Base-by-base conservation (phyloP, 208 protist genomes). In the Polymyxa betae region DNA sequence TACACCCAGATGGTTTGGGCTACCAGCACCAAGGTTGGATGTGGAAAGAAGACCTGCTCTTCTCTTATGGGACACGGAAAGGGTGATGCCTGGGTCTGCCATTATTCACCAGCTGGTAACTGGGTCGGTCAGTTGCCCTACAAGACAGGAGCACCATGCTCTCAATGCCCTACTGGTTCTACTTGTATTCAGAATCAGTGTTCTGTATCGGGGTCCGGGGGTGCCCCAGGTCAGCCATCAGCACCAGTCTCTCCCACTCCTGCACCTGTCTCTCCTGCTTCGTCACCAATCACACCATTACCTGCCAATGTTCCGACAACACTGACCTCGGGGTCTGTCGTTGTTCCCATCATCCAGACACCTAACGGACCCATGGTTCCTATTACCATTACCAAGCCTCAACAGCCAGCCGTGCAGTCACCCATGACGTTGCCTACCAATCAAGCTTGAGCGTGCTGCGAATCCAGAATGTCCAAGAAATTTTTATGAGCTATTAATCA, bases 1-100 rank as follows among this genome's bases (percentile, higher is more conserved):
- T 82, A 82, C 72, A 82, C 72, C 16, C 72, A 82, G n/a, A 12
- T 35, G 72, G n/a, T 82, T n/a, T 82, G 72, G 72, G n/a, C 5
- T 35, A 35, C 5, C n/a, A 40, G 16, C 72, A 40, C 72, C 5
- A 82, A 82, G 72, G 16, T 82, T 5, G 72, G 72, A 43, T 82
- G 72, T 43, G 72, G 16, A 20, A 5, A 35, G 72, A 82, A 45
- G 72, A n/a, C 72, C 16, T 82, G 72, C 72, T 20, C n/a, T 5
- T 38, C 5, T n/a, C n/a, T 82, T 5, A 38, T 82, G 16, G 72
- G 72, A 12, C 5, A 82, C 72, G 16, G 16, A n/a, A 35, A 5
- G 16, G 72, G 5, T 43, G 72, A 82, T 43, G 72, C 72, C 5
- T 82, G 72, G 72, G 72, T 82, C 72, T 82, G 72, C n/a, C 72